These are phyloP conservation scores for Candida taoyuanica DNA, from an alignment of 805 yeast species.

Conservation along the genomic window DNA sequence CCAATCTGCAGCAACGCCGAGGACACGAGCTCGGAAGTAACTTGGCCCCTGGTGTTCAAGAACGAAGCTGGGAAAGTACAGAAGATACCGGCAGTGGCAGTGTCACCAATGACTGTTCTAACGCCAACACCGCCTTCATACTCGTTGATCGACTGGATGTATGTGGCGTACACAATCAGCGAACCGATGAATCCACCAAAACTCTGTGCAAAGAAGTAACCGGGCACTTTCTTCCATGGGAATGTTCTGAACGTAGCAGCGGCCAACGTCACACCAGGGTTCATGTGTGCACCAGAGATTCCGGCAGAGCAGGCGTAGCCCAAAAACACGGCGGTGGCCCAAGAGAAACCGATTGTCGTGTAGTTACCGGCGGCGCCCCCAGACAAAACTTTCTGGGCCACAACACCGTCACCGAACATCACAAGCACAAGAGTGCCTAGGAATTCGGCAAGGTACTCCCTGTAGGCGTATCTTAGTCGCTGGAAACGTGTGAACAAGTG, in stretches of 20 bases:
- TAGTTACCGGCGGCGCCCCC: constrained; percentile 36
- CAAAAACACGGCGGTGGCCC: constrained; percentile 52
- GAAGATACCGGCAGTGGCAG: constrained; percentile 40
- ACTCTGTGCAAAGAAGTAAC: constrained; percentile 43
- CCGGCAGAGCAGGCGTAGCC: constrained; percentile 51
- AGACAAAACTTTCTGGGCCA: constrained; percentile 40
- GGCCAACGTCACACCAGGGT: constrained; percentile 47
- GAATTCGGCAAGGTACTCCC: constrained; percentile 50
- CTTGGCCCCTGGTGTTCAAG: constrained; percentile 39
- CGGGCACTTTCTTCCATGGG: constrained; percentile 43
- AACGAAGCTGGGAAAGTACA: constrained; percentile 41
- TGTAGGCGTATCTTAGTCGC: constrained; percentile 27
- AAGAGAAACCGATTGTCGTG: constrained; percentile 40
- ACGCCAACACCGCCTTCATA: constrained; percentile 32
- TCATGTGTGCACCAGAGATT: constrained; percentile 54
- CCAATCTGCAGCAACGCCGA: constrained; percentile 42
- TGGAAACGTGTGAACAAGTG: constrained; percentile 22
- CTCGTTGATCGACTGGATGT: constrained; percentile 35
- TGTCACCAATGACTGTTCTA: constrained; percentile 23
- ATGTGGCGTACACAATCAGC: constrained; percentile 40
- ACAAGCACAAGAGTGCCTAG: constrained; percentile 45
- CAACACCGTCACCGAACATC: constrained; percentile 44
- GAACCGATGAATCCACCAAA: constrained; percentile 47
- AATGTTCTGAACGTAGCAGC: constrained; percentile 47
- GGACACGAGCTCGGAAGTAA: constrained; percentile 43